Evolutionary conservation across 257 asterid species (phyloP).

Genomic region (Paulownia fortunei): DNA sequence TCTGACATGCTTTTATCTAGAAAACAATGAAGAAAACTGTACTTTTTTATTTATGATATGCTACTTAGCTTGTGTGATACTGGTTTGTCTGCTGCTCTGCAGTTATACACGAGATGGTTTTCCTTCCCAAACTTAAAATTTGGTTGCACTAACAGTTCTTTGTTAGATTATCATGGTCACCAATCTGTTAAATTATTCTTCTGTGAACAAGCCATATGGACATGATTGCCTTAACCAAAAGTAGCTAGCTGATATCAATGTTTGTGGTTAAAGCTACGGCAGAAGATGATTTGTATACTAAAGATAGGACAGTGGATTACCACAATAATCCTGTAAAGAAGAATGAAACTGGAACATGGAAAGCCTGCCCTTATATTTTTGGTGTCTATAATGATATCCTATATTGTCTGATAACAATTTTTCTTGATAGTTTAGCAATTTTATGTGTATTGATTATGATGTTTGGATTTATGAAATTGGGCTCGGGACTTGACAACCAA

Average conservation of each 20-base stretch:
- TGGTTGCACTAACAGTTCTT: too few relatives aligned
- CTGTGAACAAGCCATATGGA: too few relatives aligned
- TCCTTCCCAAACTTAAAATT: too few relatives aligned
- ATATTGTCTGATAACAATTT: neutral
- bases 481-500: neutral
- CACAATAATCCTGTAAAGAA: slow-evolving; percentile 65
- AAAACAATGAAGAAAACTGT: too few relatives aligned
- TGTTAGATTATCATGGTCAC: too few relatives aligned
- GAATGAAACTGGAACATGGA: slow-evolving; percentile 80
- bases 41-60: too few relatives aligned
- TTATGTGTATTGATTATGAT: neutral
- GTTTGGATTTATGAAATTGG: neutral
- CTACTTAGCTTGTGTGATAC: too few relatives aligned
- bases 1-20: too few relatives aligned
- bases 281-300: slow-evolving; percentile 63
- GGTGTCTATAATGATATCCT: slow-evolving; percentile 38
- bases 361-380: slow-evolving; percentile 74
- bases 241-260: neutral
- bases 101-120: too few relatives aligned
- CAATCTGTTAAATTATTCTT: too few relatives aligned
- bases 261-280: slow-evolving; percentile 32
- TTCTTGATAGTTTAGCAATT: neutral
- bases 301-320: slow-evolving; percentile 77
- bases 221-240: neutral
- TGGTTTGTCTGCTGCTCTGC: too few relatives aligned